These are phyloP conservation scores for Penicillium steckii DNA, from an alignment of 495 filamentous ascomycete genomes.

Conservation along the genomic window DNA sequence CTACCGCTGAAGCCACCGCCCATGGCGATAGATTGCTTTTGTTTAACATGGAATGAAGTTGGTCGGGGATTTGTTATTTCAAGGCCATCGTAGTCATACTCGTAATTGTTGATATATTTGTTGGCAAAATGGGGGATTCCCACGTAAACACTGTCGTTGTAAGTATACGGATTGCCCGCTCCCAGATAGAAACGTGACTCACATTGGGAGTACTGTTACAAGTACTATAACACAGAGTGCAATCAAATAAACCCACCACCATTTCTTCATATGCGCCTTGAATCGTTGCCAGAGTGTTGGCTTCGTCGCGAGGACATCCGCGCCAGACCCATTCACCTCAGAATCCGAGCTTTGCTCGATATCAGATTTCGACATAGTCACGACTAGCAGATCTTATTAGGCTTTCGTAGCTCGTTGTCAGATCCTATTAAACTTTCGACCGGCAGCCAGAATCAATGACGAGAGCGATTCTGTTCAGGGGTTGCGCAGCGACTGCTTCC, in stretches of 20 bases:
- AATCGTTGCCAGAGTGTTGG: slow-evolving; percentile 25
- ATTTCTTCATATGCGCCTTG: slow-evolving; percentile 28
- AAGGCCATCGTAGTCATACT: slow-evolving; percentile 25
- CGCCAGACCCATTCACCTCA: slow-evolving; percentile 4
- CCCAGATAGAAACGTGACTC: not conserved
- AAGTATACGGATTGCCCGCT: not conserved
- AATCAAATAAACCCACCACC: slow-evolving; percentile 34
- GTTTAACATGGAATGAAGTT: slow-evolving; percentile 22
- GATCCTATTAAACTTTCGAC: not conserved
- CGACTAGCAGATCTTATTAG: not conserved
- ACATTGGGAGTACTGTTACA: slow-evolving; percentile 27
- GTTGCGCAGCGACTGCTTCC: not conserved
- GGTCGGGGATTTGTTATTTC: slow-evolving; percentile 24
- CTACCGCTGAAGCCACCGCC: slow-evolving; percentile 27
- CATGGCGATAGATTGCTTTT: slow-evolving; percentile 16
- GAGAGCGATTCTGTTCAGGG: not conserved
- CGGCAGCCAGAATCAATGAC: not conserved
- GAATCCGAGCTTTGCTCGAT: slow-evolving; percentile 17
- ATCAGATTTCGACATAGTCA: slow-evolving; percentile 25
- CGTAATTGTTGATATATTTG: slow-evolving; percentile 26
- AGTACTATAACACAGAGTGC: slow-evolving; percentile 19
- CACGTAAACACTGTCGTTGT: slow-evolving; percentile 22
- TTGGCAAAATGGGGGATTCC: slow-evolving; percentile 30
- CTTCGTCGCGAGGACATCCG: slow-evolving; percentile 7
- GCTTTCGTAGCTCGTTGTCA: not conserved